A percentile compares a stretch with the other conserved stretches of the same genome.
Conservation (phyloP, 768 basidiomycete genomes). For the Holtermannia corniformis region DNA sequence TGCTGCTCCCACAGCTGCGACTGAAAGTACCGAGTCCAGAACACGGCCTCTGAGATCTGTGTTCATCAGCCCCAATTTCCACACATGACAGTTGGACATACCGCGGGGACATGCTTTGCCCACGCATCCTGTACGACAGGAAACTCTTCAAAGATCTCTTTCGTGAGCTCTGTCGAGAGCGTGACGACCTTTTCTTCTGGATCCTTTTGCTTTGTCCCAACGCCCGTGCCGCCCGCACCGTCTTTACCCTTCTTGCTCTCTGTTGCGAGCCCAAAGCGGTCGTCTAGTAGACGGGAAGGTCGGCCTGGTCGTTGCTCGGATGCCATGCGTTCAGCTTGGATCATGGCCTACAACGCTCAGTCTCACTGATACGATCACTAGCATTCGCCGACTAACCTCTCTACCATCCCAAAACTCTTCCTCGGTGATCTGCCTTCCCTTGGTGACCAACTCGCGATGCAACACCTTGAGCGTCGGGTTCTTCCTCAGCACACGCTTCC, state of each 20-base stretch:
- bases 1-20: slow-evolving; percentile 92
- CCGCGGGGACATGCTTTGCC: slow-evolving; percentile 83
- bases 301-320: slow-evolving; percentile 37
- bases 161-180: slow-evolving; percentile 54
- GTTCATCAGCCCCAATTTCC: neutral
- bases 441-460: slow-evolving; percentile 80
- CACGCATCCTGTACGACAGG: slow-evolving; percentile 90
- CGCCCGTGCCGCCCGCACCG: slow-evolving; percentile 46
- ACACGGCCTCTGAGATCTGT: slow-evolving; percentile 79
- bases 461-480: slow-evolving; percentile 68
- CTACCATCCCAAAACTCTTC: slow-evolving; percentile 96
- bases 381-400: slow-evolving; percentile 53
- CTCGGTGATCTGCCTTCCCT: slow-evolving; percentile 59
- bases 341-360: slow-evolving; percentile 26
- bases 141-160: slow-evolving; percentile 96
- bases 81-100: too few species aligned
- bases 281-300: slow-evolving; percentile 39
- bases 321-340: slow-evolving; percentile 32
- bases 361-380: slow-evolving; percentile 2
- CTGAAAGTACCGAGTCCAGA: slow-evolving; percentile 96
- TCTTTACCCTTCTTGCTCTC: slow-evolving; percentile 66
- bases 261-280: slow-evolving; percentile 55
- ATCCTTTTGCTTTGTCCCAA: slow-evolving; percentile 62
- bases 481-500: slow-evolving; percentile 53
- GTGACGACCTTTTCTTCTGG: slow-evolving; percentile 46